Base-by-base conservation (phyloP, 2,329 filamentous ascomycete genomes). In the Ceratocystis lukuohia region DNA sequence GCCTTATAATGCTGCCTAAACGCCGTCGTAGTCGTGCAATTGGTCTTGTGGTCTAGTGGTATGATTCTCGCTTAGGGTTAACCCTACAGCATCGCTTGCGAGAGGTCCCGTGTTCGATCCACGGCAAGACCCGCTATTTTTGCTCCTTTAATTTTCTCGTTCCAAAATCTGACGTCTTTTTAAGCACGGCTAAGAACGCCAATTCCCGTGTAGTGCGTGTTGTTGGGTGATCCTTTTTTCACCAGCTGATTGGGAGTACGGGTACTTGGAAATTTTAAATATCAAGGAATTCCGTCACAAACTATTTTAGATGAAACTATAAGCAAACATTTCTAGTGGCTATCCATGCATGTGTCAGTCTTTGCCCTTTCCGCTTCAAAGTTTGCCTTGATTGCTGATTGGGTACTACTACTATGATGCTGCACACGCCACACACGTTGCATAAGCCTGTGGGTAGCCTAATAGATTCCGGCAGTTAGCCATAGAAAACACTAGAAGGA, bases 61-160 rank as follows among this genome's bases (percentile, higher is more conserved):
- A 85, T 85, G 82, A 85, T 86, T 85, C 82, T 84, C 82, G 83
- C 83, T 85, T 85, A 85, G 83, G 83, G 83, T 74, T 66, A 70
- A 76, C 74, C 75, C 75, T 74, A 70, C 64, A 73, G 66, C 66
- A 66, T 22, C 17, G 65, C 65, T 64, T 71, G 70, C 69, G 69
- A 69, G 70, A 71, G 70, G 70, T 69, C 70, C 70, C 70, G 70
- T 67, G 70, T 70, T 70, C 69, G 66, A 70, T 69, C 68, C 69
- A 67, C 69, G 70, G 70, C 67, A 68, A 67, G 68, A 67, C 64
- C 66, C 66, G 7, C n/a, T 8, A 28, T 61, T 57, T 53, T 59
- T 59, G 28, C 12, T 8, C 1, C 20, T 17, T 28, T 12, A 5
- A 15, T 3, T 5, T 15, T 15, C 37, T 41, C 10, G 1, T 15